Percentiles rank a stretch among this genome's conserved stretches.
phyloP scores from a whole-genome alignment of 2,329 filamentous ascomycete genomes.

The Knoxdaviesia capensis region DNA sequence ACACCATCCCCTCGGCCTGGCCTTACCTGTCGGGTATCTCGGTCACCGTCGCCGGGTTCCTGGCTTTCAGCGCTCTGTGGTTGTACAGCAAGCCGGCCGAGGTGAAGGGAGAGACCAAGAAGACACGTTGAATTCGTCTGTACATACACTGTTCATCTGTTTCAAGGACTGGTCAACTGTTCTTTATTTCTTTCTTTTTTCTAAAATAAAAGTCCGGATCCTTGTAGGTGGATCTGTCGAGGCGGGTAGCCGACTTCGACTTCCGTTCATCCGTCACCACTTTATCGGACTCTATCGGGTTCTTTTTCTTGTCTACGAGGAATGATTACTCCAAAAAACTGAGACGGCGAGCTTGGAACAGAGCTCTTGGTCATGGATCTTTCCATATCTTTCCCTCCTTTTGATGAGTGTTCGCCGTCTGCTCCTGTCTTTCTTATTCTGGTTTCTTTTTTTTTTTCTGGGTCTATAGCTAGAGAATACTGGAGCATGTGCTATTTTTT shows the following conservation, averaged over 20 bases:
- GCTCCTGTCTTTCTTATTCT: not conserved
- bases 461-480: too few species aligned
- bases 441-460: slow-evolving; percentile 1
- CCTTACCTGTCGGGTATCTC: slow-evolving; percentile 83
- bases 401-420: not conserved
- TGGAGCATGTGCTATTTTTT: too few species aligned
- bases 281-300: too few species aligned
- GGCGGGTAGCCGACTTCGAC: not conserved
- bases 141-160: not conserved
- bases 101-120: slow-evolving; percentile 17
- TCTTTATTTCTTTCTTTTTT: not conserved
- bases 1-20: slow-evolving; percentile 76
- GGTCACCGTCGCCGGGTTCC: slow-evolving; percentile 64
- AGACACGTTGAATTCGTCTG: slow-evolving; percentile 19
- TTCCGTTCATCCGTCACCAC: not conserved
- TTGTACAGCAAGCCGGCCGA: slow-evolving; percentile 42
- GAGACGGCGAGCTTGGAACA: not conserved
- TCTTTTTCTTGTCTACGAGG: too few species aligned
- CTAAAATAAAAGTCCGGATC: not conserved
- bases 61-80: slow-evolving; percentile 76
- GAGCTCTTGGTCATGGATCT: not conserved
- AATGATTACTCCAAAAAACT: too few species aligned
- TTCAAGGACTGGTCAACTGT: not conserved
- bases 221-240: not conserved
- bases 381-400: not conserved